A percentile compares a stretch with the other conserved stretches of the same genome.
Evolutionary conservation across 169 alveolate species (phyloP).

Genomic region (Neospora caninum): DNA sequence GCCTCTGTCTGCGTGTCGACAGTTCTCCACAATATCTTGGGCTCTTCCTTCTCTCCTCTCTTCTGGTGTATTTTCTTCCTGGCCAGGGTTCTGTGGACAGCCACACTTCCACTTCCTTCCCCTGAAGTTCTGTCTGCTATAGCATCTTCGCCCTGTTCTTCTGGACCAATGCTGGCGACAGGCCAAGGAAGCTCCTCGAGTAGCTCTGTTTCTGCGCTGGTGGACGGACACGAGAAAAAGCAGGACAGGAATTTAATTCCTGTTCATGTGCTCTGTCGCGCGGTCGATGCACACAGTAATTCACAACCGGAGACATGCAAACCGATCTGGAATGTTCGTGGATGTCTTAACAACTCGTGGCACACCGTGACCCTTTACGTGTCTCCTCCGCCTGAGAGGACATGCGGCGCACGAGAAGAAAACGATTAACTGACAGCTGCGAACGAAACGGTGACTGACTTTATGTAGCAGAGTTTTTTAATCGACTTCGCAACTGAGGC

Average conservation of each 20-base stretch:
- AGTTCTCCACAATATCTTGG: no score
- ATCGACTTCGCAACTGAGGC: no score
- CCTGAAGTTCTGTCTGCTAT: not conserved
- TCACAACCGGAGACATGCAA: constrained; percentile 26
- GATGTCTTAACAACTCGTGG: constrained; percentile 29
- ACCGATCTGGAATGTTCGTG: constrained; percentile 12
- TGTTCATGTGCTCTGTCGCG: not conserved
- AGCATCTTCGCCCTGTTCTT: not conserved
- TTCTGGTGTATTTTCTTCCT: no score
- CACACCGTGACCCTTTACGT: not conserved
- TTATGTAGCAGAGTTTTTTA: no score
- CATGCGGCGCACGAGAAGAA: no score
- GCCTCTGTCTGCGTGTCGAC: no score
- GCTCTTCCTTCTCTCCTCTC: no score
- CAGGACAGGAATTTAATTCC: not conserved
- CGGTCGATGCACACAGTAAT: constrained; percentile 14
- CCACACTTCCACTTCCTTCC: not conserved
- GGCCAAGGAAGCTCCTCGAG: no score
- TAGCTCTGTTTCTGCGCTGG: no score
- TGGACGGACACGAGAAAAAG: not conserved
- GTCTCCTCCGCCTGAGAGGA: not conserved
- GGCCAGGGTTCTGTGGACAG: not conserved
- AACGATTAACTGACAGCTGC: no score
- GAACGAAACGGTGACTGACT: no score
- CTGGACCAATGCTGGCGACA: no score